Evolutionary conservation across 2,329 filamentous ascomycete species (phyloP).

Genomic region (Trichophyton rubrum): DNA sequence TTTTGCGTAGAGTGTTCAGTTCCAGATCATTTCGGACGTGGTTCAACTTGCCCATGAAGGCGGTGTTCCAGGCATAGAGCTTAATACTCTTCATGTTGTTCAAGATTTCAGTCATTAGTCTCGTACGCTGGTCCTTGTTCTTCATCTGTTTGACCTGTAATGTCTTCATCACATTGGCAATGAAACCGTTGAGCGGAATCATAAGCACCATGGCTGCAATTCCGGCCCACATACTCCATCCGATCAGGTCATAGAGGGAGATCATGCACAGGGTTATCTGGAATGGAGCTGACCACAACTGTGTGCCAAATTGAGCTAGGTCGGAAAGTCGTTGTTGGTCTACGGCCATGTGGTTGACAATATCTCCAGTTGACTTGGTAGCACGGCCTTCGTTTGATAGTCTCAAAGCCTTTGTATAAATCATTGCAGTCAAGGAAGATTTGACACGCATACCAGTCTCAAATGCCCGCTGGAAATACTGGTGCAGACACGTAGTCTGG

Average conservation of each 20-base stretch:
- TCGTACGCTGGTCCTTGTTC: slow-evolving; percentile 89
- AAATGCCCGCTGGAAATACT: slow-evolving; percentile 94
- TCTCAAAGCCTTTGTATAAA: slow-evolving; percentile 81
- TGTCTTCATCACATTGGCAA: slow-evolving; percentile 85
- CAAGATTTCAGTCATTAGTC: slow-evolving; percentile 91
- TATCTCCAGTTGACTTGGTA: slow-evolving; percentile 85
- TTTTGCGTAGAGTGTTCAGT: slow-evolving; percentile 87
- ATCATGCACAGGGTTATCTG: slow-evolving; percentile 94
- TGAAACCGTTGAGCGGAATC: slow-evolving; percentile 89
- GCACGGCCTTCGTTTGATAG: slow-evolving; percentile 88
- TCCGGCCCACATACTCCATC: slow-evolving; percentile 88
- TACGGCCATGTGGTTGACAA: slow-evolving; percentile 99
- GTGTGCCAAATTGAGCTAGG: slow-evolving; percentile 86
- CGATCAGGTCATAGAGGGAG: slow-evolving; percentile 89
- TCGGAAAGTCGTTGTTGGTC: slow-evolving; percentile 93
- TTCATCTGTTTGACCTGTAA: slow-evolving; percentile 97
- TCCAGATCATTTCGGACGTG: slow-evolving; percentile 92
- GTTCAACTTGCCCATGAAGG: slow-evolving; percentile 96
- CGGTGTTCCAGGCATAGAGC: slow-evolving; percentile 91
- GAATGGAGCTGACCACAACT: slow-evolving; percentile 92
- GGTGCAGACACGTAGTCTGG: slow-evolving; percentile 84
- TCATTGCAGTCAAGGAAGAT: slow-evolving; percentile 73
- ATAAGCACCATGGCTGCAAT: slow-evolving; percentile 92
- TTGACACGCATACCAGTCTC: slow-evolving; percentile 96
- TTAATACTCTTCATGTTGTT: slow-evolving; percentile 99